phyloP scores from a whole-genome alignment of 176 grass and related monocot species.

The Aegilops longissima region DNA sequence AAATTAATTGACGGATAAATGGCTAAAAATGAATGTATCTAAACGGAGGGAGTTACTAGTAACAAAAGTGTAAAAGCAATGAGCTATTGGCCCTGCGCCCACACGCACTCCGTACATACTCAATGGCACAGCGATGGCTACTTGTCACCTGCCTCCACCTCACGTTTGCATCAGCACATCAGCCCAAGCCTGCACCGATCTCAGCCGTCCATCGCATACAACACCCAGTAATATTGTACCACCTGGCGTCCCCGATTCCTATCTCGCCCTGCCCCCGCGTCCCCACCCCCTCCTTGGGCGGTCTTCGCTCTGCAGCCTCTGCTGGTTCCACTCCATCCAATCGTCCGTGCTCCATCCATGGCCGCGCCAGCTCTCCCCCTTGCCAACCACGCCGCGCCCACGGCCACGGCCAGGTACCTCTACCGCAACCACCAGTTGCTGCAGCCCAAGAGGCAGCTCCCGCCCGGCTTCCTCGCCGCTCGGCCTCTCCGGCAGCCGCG shows the following conservation, averaged over 20 bases:
- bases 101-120: background rate
- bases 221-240: too few species aligned
- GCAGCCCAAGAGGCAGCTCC: constrained; percentile 5
- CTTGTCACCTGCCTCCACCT: constrained; percentile 31
- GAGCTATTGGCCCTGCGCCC: background rate
- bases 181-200: constrained; percentile 12
- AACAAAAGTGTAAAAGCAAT: background rate
- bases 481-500: background rate
- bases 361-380: constrained; percentile 50
- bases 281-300: background rate
- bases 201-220: constrained; percentile 6
- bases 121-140: constrained; percentile 24
- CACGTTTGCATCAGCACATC: background rate
- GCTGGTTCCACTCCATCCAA: background rate
- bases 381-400: constrained; percentile 24
- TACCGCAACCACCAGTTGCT: background rate
- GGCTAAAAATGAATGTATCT: too few species aligned
- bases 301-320: background rate
- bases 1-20: too few species aligned
- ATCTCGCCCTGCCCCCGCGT: constrained; percentile 8
- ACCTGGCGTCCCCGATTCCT: background rate
- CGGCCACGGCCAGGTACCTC: constrained; percentile 11
- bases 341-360: constrained; percentile 43
- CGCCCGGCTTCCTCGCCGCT: background rate
- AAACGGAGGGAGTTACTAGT: too few species aligned